phyloP scores from a whole-genome alignment of 2,329 filamentous ascomycete genomes.

The Aspergillus pseudotamarii region DNA sequence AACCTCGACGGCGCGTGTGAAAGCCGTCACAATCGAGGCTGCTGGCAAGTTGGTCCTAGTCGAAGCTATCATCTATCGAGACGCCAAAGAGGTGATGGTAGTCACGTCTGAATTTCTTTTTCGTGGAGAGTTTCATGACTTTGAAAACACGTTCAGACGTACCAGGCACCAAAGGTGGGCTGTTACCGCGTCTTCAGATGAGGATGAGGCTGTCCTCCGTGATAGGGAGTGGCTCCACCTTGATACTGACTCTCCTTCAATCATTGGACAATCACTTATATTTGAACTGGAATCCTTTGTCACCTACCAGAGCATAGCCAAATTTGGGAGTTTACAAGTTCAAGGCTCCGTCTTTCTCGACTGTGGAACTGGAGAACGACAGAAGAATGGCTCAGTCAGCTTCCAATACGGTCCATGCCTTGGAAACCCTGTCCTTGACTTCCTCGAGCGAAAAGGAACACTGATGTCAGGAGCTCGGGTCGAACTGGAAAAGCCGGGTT shows the following conservation, averaged over 20 bases:
- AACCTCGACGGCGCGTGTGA: conserved; percentile 14
- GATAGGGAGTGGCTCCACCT: neutral
- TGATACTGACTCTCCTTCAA: neutral
- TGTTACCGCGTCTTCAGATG: neutral
- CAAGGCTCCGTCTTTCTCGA: too few species aligned
- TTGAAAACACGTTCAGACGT: conserved; percentile 8
- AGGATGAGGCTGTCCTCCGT: neutral
- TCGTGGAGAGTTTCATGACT: neutral
- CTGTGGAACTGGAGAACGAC: neutral
- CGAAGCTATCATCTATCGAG: conserved; percentile 15
- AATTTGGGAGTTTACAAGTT: neutral
- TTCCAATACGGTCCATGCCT: conserved; percentile 13
- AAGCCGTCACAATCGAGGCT: conserved; percentile 16
- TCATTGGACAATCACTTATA: neutral
- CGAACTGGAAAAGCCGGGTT: conserved; percentile 12
- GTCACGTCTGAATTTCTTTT: conserved; percentile 20
- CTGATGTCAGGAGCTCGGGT: neutral
- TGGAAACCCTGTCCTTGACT: conserved; percentile 21
- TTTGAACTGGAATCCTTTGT: neutral
- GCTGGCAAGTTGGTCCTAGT: conserved; percentile 16
- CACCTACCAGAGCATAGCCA: neutral
- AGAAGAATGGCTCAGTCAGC: conserved; percentile 2
- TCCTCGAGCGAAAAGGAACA: conserved; percentile 17
- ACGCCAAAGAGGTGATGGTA: conserved; percentile 11
- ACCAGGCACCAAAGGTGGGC: neutral